phyloP scores from a whole-genome alignment of 1,284 basidiomycete genomes.

The Caloboletus firmus region DNA sequence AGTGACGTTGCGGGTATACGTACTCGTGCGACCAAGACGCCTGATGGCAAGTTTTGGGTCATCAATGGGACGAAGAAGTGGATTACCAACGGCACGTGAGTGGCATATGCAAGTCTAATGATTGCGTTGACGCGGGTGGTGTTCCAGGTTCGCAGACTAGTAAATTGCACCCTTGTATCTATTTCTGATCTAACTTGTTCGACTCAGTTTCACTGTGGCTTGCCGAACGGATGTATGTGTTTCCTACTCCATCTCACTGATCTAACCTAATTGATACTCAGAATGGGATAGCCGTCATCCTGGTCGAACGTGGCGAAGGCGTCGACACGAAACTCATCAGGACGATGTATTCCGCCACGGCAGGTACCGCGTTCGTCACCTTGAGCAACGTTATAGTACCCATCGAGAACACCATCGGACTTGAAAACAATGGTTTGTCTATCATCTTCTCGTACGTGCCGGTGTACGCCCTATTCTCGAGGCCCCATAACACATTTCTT shows the following conservation, averaged over 20 bases:
- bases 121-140: neutral
- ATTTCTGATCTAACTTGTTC: neutral
- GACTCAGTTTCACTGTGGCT: slow-evolving; percentile 55
- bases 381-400: slow-evolving; percentile 89
- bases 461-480: neutral
- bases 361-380: slow-evolving; percentile 84
- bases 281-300: slow-evolving; percentile 77
- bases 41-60: slow-evolving; percentile 68
- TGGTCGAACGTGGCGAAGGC: slow-evolving; percentile 74
- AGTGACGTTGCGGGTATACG: slow-evolving; percentile 66
- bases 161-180: slow-evolving; percentile 8
- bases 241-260: no score
- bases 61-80: slow-evolving; percentile 72
- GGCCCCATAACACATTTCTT: neutral
- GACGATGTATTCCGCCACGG: slow-evolving; percentile 75
- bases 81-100: slow-evolving; percentile 76
- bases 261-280: slow-evolving; percentile 23
- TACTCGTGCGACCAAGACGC: slow-evolving; percentile 65
- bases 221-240: slow-evolving; percentile 51
- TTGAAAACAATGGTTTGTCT: slow-evolving; percentile 79
- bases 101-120: slow-evolving; percentile 27
- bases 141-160: slow-evolving; percentile 33
- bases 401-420: slow-evolving; percentile 82
- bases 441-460: slow-evolving; percentile 63
- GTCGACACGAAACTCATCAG: slow-evolving; percentile 87